Percentiles rank a stretch among this genome's conserved stretches.
Conservation (phyloP, 2,329 filamentous ascomycete genomes). For the Balansia obtecta region DNA sequence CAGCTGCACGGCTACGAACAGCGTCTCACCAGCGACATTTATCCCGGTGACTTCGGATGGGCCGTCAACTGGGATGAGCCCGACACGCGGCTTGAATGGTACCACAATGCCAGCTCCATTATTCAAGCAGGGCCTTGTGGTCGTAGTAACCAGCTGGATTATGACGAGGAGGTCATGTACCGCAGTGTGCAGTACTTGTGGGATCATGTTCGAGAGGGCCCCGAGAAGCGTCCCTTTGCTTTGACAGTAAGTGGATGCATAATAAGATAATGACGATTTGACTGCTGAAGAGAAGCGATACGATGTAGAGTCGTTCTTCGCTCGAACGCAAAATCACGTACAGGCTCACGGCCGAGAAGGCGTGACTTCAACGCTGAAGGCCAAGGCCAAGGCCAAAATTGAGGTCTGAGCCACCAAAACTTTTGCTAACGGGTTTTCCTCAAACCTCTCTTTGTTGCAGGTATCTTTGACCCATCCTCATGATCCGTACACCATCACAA, state of each 20-base stretch:
- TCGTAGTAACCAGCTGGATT: constrained; percentile 88
- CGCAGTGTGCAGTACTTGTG: constrained; percentile 82
- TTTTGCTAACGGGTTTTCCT: neutral
- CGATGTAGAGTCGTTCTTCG: neutral
- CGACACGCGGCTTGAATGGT: constrained; percentile 79
- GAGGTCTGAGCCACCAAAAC: neutral
- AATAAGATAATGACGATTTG: neutral
- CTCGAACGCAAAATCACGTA: neutral
- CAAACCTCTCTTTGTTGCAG: constrained; percentile 11
- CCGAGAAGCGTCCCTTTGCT: constrained; percentile 64
- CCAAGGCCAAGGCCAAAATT: neutral
- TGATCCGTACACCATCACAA: constrained; percentile 87
- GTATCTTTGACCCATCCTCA: constrained; percentile 91
- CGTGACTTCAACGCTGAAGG: neutral
- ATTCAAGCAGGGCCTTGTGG: constrained; percentile 81
- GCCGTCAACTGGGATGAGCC: constrained; percentile 92
- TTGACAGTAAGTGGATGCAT: constrained; percentile 46
- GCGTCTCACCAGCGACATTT: constrained; percentile 87
- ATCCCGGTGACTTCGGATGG: constrained; percentile 90
- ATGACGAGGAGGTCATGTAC: constrained; percentile 93
- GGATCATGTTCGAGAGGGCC: constrained; percentile 74
- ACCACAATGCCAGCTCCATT: constrained; percentile 91
- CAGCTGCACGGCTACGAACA: constrained; percentile 91
- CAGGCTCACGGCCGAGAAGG: neutral
- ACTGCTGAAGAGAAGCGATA: neutral